Conservation (phyloP, 106 monocot species). For the Acorus calamus region DNA sequence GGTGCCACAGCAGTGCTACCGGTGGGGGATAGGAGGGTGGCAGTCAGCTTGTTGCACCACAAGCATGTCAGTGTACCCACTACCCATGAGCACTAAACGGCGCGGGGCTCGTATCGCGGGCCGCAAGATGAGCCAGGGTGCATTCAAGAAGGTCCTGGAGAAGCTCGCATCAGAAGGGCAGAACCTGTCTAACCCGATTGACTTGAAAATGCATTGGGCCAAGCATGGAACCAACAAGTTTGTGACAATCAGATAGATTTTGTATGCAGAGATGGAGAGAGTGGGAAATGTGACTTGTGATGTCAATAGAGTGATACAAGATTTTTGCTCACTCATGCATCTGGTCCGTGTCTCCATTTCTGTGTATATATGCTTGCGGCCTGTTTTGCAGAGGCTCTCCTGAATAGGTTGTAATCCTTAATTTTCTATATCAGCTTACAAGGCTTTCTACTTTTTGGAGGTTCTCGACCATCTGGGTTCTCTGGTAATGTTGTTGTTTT, state of each 20-base stretch:
- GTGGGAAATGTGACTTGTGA: background rate
- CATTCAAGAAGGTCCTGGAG: conserved; percentile 45
- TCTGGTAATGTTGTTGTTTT: background rate
- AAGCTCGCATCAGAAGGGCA: conserved; percentile 39
- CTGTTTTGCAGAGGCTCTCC: conserved; percentile 7
- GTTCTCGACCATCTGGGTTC: conserved; percentile 3
- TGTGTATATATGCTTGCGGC: conserved; percentile 22
- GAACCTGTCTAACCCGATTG: conserved; percentile 39
- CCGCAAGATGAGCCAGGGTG: conserved; percentile 47
- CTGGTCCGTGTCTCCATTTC: conserved; percentile 6
- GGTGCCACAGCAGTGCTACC: conserved; percentile 29
- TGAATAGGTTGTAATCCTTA: conserved; percentile 12
- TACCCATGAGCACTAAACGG: conserved; percentile 37
- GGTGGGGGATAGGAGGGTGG: conserved; percentile 48
- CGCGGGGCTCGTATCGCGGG: conserved; percentile 40
- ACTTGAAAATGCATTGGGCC: conserved; percentile 39
- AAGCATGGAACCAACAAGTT: conserved; percentile 55
- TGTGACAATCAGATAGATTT: conserved; percentile 43
- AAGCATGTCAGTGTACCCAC: conserved; percentile 23
- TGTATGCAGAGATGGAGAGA: too few relatives aligned
- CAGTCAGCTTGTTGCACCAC: conserved; percentile 48
- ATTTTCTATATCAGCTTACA: conserved; percentile 2
- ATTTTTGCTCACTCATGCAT: conserved; percentile 4
- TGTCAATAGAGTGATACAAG: conserved; percentile 1
- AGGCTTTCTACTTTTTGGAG: conserved; percentile 17